These are phyloP conservation scores for Backusella circina DNA, from an alignment of 192 early-diverging fungal genomes.

Conservation along the genomic window DNA sequence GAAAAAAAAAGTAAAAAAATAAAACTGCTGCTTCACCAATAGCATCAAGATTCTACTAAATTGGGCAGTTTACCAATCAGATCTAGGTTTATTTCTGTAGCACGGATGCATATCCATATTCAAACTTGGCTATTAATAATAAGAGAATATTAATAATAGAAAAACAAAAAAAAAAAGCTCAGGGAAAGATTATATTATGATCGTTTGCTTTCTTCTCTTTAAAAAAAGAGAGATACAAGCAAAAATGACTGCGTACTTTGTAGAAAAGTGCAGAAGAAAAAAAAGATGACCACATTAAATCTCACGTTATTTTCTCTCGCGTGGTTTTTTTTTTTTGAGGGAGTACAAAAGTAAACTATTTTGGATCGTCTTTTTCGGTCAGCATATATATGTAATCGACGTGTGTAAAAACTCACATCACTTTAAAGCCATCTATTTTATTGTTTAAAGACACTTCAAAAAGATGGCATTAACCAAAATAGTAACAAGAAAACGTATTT, in stretches of 20 bases:
- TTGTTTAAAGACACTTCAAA: not conserved
- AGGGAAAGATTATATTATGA: not conserved
- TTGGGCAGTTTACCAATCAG: not conserved
- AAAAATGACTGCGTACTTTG: not conserved
- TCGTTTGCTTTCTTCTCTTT: not conserved
- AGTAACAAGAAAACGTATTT: not conserved
- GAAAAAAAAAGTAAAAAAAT: not conserved
- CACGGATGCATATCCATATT: not conserved
- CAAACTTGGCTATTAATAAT: not conserved
- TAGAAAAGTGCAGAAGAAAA: not conserved
- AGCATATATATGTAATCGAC: not conserved
- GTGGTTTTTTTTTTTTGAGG: not conserved
- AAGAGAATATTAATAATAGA: not conserved
- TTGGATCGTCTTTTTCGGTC: not conserved
- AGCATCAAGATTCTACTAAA: not conserved
- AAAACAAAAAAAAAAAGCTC: not conserved
- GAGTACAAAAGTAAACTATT: not conserved
- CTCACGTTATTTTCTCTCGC: not conserved
- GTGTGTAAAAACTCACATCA: no score
- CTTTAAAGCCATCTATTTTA: not conserved
- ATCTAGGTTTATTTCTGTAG: not conserved
- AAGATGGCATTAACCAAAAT: not conserved
- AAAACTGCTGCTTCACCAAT: not conserved
- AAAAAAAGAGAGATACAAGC: no score
- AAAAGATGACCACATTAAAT: not conserved